These are phyloP conservation scores for Plenodomus biglobosus DNA, from an alignment of 2,329 filamentous ascomycete species.

Conservation along the genomic window DNA sequence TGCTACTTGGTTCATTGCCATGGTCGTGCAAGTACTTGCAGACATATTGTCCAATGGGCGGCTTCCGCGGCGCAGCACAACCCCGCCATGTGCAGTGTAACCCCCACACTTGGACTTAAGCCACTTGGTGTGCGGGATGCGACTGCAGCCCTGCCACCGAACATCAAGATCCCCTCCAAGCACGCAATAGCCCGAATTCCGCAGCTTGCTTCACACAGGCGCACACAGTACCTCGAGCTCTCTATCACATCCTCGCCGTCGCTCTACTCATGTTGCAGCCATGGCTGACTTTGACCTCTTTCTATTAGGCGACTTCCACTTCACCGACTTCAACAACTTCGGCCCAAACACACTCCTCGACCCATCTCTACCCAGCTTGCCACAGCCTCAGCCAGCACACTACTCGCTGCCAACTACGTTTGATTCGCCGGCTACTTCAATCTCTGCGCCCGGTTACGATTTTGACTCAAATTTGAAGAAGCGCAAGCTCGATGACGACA, in stretches of 20 bases:
- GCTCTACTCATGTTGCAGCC: constrained; percentile 2
- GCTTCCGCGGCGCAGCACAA: constrained; percentile 19
- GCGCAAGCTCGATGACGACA: constrained; percentile 48
- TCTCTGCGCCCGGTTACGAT: constrained; percentile 33
- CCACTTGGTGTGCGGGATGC: constrained; percentile 26
- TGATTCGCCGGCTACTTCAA: constrained; percentile 28
- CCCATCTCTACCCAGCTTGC: constrained; percentile 31
- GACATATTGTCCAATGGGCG: constrained; percentile 26
- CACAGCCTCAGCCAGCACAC: constrained; percentile 27
- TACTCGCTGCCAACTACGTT: constrained; percentile 33
- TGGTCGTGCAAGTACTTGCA: constrained; percentile 15
- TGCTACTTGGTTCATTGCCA: constrained; percentile 13
- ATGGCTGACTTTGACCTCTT: constrained; percentile 44
- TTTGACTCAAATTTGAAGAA: constrained; percentile 46
- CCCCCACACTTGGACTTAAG: constrained; percentile 30
- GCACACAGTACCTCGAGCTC: constrained; percentile 10
- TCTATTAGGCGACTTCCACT: constrained; percentile 49
- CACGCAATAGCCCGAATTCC: constrained; percentile 42
- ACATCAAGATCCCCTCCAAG: constrained; percentile 28
- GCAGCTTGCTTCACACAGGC: constrained; percentile 13
- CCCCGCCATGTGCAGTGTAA: constrained; percentile 30
- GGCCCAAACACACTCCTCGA: constrained; percentile 34
- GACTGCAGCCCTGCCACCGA: constrained; percentile 25
- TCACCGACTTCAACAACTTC: constrained; percentile 51
- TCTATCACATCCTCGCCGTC: constrained; percentile 5